These are phyloP conservation scores for Murraya koenigii DNA, from an alignment of 345 rosid genomes.

Conservation along the genomic window DNA sequence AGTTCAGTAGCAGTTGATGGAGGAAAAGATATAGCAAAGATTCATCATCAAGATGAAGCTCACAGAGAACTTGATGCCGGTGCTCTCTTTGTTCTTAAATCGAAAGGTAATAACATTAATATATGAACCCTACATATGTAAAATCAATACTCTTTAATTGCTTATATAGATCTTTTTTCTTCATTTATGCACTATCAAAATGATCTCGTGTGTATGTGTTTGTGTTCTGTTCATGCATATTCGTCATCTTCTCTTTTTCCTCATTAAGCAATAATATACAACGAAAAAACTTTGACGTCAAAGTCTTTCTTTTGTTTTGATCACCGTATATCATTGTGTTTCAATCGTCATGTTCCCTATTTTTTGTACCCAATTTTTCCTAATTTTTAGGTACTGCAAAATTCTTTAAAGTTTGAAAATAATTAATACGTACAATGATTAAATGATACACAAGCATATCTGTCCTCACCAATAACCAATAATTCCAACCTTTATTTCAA, in stretches of 20 bases:
- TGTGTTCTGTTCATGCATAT: not conserved
- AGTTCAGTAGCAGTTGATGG: slow-evolving; percentile 6
- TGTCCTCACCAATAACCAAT: not conserved
- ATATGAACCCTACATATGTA: not conserved
- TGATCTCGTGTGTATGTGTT: not conserved
- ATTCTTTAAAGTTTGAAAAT: no score
- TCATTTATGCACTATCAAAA: no score
- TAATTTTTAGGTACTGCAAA: not conserved
- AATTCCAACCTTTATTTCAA: no score
- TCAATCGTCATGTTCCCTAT: not conserved
- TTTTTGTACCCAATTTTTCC: no score
- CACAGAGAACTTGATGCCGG: slow-evolving; percentile 65
- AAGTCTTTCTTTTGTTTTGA: not conserved
- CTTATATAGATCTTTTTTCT: no score
- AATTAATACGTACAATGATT: no score
- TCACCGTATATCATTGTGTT: no score
- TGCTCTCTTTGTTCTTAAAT: slow-evolving; percentile 82
- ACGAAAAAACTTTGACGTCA: not conserved
- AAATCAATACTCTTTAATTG: not conserved
- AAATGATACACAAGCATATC: not conserved
- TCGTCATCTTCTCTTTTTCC: not conserved
- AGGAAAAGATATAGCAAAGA: slow-evolving; percentile 14
- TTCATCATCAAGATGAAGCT: slow-evolving; percentile 8
- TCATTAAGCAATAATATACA: no score
- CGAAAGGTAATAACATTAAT: slow-evolving; percentile 45